Evolutionary conservation across 2,329 filamentous ascomycete species (phyloP).

Genomic region (Lasiodiplodia sp.): DNA sequence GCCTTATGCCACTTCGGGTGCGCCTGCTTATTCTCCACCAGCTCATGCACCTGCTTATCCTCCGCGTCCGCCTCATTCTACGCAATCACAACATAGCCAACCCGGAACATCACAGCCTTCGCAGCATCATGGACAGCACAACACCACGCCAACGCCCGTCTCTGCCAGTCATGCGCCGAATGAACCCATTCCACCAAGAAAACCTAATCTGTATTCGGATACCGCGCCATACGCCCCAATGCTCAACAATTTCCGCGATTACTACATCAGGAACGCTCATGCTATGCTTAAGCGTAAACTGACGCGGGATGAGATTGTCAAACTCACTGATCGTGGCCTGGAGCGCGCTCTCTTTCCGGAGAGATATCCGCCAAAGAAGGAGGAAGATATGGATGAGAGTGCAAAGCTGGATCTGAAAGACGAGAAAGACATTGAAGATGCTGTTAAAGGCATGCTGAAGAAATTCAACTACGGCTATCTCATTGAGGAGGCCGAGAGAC

Average conservation of each 20-base stretch:
- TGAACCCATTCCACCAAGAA: conserved; percentile 26
- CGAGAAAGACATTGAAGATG: conserved; percentile 28
- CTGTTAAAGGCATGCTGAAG: conserved; percentile 30
- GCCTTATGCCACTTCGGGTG: conserved; percentile 10
- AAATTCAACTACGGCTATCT: conserved; percentile 29
- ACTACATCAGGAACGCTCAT: conserved; percentile 25
- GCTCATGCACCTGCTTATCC: conserved; percentile 1
- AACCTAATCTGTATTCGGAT: conserved; percentile 23
- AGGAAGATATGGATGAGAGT: conserved; percentile 23
- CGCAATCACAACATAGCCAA: conserved; percentile 15
- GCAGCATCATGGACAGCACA: conserved; percentile 24
- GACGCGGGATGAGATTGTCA: conserved; percentile 21
- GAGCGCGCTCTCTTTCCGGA: conserved; percentile 26
- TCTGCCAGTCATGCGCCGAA: not conserved
- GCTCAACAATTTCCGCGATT: conserved; percentile 30
- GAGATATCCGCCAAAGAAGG: conserved; percentile 14
- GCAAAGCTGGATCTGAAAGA: conserved; percentile 28
- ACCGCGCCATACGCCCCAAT: conserved; percentile 20
- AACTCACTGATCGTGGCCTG: conserved; percentile 27
- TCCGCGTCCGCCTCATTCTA: conserved; percentile 15
- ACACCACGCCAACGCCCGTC: not conserved
- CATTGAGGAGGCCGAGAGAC: conserved; percentile 23
- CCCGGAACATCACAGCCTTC: conserved; percentile 5
- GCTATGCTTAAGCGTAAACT: conserved; percentile 23
- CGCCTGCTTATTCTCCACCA: conserved; percentile 21